A percentile compares a stretch with the other conserved stretches of the same genome.
These are phyloP conservation scores for Exobasidium rhododendri DNA, from an alignment of 1,284 basidiomycete species.

Conservation along the genomic window DNA sequence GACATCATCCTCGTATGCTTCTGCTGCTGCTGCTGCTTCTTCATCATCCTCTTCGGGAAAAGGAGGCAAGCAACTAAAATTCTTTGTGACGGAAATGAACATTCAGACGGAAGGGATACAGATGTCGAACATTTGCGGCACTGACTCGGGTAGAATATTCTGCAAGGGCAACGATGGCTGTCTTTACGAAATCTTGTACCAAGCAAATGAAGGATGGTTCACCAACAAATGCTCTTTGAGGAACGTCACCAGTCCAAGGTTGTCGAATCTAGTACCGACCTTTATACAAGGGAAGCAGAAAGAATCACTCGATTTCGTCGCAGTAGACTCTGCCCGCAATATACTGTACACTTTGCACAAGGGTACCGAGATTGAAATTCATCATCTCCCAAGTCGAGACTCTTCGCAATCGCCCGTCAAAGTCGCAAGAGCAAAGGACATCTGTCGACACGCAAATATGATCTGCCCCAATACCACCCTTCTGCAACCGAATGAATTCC, in stretches of 20 bases:
- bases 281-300: conserved; percentile 60
- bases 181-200: conserved; percentile 89
- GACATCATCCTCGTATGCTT: neutral
- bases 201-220: conserved; percentile 88
- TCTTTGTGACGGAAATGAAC: conserved; percentile 86
- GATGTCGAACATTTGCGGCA: conserved; percentile 79
- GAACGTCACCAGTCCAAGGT: conserved; percentile 63
- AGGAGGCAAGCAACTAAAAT: conserved; percentile 68
- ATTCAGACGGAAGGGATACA: conserved; percentile 67
- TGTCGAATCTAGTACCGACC: conserved; percentile 51
- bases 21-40: neutral
- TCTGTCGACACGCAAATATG: conserved; percentile 45
- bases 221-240: conserved; percentile 70
- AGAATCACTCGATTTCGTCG: conserved; percentile 33
- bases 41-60: conserved; percentile 56
- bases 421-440: conserved; percentile 42
- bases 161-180: conserved; percentile 81
- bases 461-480: conserved; percentile 31
- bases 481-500: conserved; percentile 26
- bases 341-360: conserved; percentile 48
- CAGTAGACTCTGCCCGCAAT: conserved; percentile 41
- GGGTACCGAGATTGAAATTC: conserved; percentile 47
- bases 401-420: conserved; percentile 40
- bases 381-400: conserved; percentile 36
- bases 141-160: conserved; percentile 80